These are phyloP conservation scores for Saksenaea vasiformis DNA, from an alignment of 371 early-diverging fungal genomes.

Conservation along the genomic window DNA sequence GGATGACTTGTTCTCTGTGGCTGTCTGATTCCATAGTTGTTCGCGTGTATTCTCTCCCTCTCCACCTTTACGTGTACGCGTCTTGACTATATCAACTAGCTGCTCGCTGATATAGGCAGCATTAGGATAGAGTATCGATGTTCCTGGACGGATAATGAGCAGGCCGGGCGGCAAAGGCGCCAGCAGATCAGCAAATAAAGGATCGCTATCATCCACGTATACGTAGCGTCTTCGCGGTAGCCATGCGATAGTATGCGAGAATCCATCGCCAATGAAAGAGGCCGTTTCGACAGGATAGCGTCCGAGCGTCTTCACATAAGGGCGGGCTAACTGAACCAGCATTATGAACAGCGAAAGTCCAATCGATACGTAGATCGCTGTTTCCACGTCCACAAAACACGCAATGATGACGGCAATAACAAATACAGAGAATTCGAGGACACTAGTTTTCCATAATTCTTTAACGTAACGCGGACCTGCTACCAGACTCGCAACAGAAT, in stretches of 20 bases:
- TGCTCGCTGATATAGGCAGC: conserved; percentile 17
- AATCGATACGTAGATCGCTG: conserved; percentile 27
- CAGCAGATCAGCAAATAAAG: conserved; percentile 8
- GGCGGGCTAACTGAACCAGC: conserved; percentile 24
- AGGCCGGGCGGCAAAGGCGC: conserved; percentile 21
- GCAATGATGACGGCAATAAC: conserved; percentile 57
- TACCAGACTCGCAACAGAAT: conserved; percentile 64
- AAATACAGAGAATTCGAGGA: conserved; percentile 53
- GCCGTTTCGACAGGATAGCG: conserved; percentile 4
- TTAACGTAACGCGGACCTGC: conserved; percentile 28
- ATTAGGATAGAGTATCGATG: conserved; percentile 24
- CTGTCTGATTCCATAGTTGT: conserved; percentile 5
- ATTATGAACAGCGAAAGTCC: conserved; percentile 20
- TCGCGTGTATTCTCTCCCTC: not conserved
- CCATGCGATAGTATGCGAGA: not conserved
- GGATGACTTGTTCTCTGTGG: not conserved
- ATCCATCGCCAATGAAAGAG: not conserved
- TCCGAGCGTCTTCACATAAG: conserved; percentile 10
- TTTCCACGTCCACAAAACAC: conserved; percentile 47
- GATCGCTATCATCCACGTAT: conserved; percentile 24
- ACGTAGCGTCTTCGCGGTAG: conserved; percentile 7
- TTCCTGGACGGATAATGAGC: conserved; percentile 10
- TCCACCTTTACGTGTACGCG: conserved; percentile 13
- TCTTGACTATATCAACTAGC: conserved; percentile 8
- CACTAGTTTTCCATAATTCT: conserved; percentile 40